Base-by-base conservation (phyloP, 768 basidiomycete genomes). In the Boletellus emodensis region DNA sequence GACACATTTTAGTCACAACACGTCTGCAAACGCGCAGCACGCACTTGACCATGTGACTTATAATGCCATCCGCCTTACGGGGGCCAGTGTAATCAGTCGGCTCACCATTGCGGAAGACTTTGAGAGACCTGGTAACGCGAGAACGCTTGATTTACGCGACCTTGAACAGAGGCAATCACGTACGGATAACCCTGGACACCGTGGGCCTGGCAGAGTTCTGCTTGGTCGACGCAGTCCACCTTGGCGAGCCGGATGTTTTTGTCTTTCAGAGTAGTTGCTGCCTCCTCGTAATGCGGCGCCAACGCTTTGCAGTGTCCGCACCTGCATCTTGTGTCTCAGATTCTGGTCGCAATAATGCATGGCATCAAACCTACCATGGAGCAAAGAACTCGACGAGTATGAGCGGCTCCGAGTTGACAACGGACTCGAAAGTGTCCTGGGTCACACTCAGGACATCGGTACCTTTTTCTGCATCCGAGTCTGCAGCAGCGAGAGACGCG, bases 261-360 rank as follows among this genome's bases (percentile, higher is more conserved):
- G 56, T 85, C 87, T 75, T 95, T 96, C 69, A 99, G 84, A 33
- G 82, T 74, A 11, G 94, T 95, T 1, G 96, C 94, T 4, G 96
- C 95, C 67, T 89, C 85, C 66, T 94, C 91, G 58, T 94, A 95
- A 56, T 95, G 86, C 46, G 94, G 94, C 18, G 92, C 93, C 46
- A 96, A 79, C 32, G 92, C 89, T 64, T 95, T 95, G 78, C 94
- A 96, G 74, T 96, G 94, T 40, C 93, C 92, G 66, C 92, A 94
- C 89, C 88, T 90, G 46, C n/a, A 5, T 22, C 33, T 37, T 11
- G 8, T 6, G 3, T 20, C 8, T 60, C 2, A 51, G 37, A 24
- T 15, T 37, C 20, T 5, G 5, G n/a, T 7, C 14, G 6, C 2
- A 17, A 14, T n/a, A 26, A 17, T 0, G 7, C n/a, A 0, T 26